Evolutionary conservation across 2,329 filamentous ascomycete genomes (phyloP).

Genomic region (Stagonosporopsis chrysanthemi): DNA sequence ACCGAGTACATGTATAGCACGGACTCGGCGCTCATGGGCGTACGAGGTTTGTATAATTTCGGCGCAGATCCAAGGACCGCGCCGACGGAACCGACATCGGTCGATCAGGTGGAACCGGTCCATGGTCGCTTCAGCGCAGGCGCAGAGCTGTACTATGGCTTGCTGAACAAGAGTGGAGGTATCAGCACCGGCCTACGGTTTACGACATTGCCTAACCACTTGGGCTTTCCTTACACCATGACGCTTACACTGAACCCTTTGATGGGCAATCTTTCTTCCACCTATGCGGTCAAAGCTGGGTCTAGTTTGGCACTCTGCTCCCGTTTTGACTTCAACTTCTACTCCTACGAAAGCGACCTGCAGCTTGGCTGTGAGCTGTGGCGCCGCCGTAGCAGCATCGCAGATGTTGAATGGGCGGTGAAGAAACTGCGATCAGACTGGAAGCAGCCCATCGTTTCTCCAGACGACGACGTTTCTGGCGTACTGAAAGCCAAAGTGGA

Average conservation of each 20-base stretch:
- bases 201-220: conserved; percentile 80
- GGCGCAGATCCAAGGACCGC: conserved; percentile 69
- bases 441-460: conserved; percentile 39
- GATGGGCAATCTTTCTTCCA: conserved; percentile 91
- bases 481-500: conserved; percentile 91
- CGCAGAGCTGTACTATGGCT: conserved; percentile 93
- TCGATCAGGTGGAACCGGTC: conserved; percentile 59
- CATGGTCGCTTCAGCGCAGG: conserved; percentile 89
- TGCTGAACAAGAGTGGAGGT: conserved; percentile 91
- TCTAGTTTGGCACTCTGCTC: conserved; percentile 84
- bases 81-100: conserved; percentile 32
- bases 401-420: conserved; percentile 55
- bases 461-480: conserved; percentile 75
- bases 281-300: conserved; percentile 89
- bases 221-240: conserved; percentile 89
- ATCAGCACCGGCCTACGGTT: conserved; percentile 89
- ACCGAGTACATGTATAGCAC: conserved; percentile 91
- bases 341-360: conserved; percentile 96
- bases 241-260: conserved; percentile 92
- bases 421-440: conserved; percentile 54
- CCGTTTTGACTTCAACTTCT: conserved; percentile 95
- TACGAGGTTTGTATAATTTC: conserved; percentile 94
- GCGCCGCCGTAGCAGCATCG: conserved; percentile 63
- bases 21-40: conserved; percentile 85
- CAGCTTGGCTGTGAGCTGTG: conserved; percentile 92